Base-by-base conservation (phyloP, 805 yeast genomes). In the Metschnikowia lachancei region DNA sequence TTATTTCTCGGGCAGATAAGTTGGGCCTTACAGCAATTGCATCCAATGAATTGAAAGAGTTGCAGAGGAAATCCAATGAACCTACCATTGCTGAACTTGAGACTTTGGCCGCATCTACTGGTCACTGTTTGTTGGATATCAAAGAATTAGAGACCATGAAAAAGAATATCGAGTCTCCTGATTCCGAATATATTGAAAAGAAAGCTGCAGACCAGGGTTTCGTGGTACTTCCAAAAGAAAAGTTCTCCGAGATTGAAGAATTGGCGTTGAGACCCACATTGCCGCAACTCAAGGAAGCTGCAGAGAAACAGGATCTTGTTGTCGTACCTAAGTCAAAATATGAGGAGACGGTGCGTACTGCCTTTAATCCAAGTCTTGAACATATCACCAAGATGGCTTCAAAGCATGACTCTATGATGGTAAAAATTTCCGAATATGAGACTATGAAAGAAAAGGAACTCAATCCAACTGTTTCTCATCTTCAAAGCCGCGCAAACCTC, bases 111-210 rank as follows among this genome's bases (percentile, higher is more conserved):
- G 39, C 32, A 13, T 26, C 22, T n/a, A 4, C 32, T 16, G 48
- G 38, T 7, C 36, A 31, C 14, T 18, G 17, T 3, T 28, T 50
- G 29, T 22, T 49, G 19, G 33, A 19, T 18, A 4, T n/a, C 2
- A 28, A 36, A 13, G 32, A 35, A 5, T 28, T 62, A 19, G 66
- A 67, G 4, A 31, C 32, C 13, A 16, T 45, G 44, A 30, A 26
- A 8, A 14, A 43, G 55, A n/a, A 12, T 17, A 20, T 45, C 29
- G 44, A 40, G 7, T 22, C 41, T 7, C 48, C 48, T 5, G 20
- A 5, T 5, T 19, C 11, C 10, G 11, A 41, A 14, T 51, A 49
- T 35, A 31, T 50, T 20, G 45, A 47, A 30, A 35, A 47, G 32
- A 50, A 44, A 32, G 53, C 53, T 3, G 19, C 40, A 11, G 33